These are phyloP conservation scores for Umbelopsis sp. DNA, from an alignment of 192 early-diverging fungal genomes.

Conservation along the genomic window DNA sequence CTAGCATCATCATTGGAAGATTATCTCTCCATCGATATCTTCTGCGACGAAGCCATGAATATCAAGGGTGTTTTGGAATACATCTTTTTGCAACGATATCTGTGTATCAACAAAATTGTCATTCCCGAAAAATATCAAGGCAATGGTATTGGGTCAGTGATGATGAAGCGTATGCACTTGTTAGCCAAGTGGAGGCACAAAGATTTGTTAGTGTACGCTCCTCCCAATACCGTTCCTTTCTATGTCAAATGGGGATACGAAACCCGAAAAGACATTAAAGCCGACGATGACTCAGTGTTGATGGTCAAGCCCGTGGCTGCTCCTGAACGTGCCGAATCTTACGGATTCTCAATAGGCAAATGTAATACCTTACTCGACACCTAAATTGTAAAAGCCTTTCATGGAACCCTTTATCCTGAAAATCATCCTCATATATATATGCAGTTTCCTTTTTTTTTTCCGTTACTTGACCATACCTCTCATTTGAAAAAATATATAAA, in stretches of 20 bases:
- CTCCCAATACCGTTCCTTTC: constrained; percentile 31
- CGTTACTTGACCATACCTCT: too few relatives aligned
- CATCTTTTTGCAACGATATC: constrained; percentile 46
- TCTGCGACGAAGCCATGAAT: constrained; percentile 32
- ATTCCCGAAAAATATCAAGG: constrained; percentile 41
- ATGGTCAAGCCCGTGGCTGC: constrained; percentile 12
- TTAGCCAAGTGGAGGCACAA: constrained; percentile 36
- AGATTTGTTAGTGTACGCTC: constrained; percentile 44
- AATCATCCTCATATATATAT: too few relatives aligned
- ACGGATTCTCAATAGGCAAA: constrained; percentile 10
- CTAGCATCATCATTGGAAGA: constrained; percentile 44
- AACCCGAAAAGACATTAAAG: constrained; percentile 1
- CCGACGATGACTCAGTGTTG: constrained; percentile 2
- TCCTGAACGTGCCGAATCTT: constrained; percentile 15
- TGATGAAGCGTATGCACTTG: constrained; percentile 37
- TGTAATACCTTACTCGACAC: not conserved
- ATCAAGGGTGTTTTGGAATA: constrained; percentile 44
- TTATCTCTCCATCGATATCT: constrained; percentile 44
- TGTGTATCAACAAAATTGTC: constrained; percentile 48
- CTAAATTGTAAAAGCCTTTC: not conserved
- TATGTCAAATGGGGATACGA: constrained; percentile 44
- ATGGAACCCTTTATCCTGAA: too few relatives aligned
- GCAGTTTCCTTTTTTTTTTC: too few relatives aligned
- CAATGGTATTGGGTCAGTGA: constrained; percentile 36
- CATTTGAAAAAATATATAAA: too few relatives aligned